A percentile compares a stretch with the other conserved stretches of the same genome.
Evolutionary conservation across 2,329 filamentous ascomycete species (phyloP).

Genomic region (Zalaria sp.): DNA sequence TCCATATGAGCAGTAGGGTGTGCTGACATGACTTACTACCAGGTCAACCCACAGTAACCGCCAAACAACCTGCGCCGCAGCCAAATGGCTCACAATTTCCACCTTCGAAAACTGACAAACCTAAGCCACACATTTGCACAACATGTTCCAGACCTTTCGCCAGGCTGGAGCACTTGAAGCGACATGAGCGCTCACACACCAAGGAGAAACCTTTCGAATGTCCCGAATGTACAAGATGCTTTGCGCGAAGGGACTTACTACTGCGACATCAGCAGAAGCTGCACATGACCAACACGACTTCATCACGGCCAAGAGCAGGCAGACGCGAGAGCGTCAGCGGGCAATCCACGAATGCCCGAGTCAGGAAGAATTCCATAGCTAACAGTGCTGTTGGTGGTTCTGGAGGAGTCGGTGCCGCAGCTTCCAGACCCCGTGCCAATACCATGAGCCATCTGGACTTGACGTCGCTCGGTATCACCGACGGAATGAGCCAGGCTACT

Average conservation of each 20-base stretch:
- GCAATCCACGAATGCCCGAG: conserved; percentile 52
- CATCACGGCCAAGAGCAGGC: conserved; percentile 65
- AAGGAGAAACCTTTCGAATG: conserved; percentile 99
- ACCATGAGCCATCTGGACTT: conserved; percentile 91
- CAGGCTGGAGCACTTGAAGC: conserved; percentile 87
- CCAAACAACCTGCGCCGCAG: not conserved
- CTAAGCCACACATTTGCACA: conserved; percentile 80
- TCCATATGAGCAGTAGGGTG: not conserved
- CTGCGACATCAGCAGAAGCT: conserved; percentile 96
- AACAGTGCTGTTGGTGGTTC: conserved; percentile 35
- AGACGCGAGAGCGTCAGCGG: conserved; percentile 78
- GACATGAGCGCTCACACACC: conserved; percentile 93
- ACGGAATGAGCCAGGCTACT: conserved; percentile 8
- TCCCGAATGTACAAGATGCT: conserved; percentile 85
- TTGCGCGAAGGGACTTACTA: conserved; percentile 81
- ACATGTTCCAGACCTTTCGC: conserved; percentile 91
- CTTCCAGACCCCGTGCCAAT: conserved; percentile 80
- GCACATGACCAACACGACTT: conserved; percentile 81
- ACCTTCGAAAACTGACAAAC: conserved; percentile 92
- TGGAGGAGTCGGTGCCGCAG: conserved; percentile 36
- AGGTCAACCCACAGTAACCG: not conserved
- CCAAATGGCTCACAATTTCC: conserved; percentile 38
- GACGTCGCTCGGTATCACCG: conserved; percentile 45
- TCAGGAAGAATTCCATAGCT: conserved; percentile 85
- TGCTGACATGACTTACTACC: not conserved